A percentile compares a stretch with the other conserved stretches of the same genome.
Evolutionary conservation across 2,329 filamentous ascomycete species (phyloP).

Genomic region (Botryosphaeria agaves): DNA sequence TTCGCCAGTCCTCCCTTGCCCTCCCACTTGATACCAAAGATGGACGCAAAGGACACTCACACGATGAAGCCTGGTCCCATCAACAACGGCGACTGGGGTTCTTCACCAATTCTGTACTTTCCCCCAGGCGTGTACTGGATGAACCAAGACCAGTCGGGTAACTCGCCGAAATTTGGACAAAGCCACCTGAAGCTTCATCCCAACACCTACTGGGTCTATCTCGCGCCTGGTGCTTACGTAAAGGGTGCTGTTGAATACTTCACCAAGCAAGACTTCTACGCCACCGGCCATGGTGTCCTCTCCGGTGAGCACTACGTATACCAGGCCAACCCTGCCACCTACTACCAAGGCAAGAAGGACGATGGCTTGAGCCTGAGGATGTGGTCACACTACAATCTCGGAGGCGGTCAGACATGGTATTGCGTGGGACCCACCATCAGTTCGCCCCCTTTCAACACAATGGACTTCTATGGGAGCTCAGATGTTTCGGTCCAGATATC

Average conservation of each 20-base stretch:
- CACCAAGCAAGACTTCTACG: constrained; percentile 10
- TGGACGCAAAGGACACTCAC: constrained; percentile 5
- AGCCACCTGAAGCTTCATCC: constrained; percentile 9
- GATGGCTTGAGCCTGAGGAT: constrained; percentile 15
- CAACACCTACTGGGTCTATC: constrained; percentile 12
- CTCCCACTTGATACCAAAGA: constrained; percentile 6
- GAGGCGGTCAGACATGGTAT: constrained; percentile 10
- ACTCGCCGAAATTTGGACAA: constrained; percentile 1
- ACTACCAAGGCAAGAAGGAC: constrained; percentile 13
- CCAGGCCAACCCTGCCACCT: constrained; percentile 15
- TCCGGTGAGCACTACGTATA: constrained; percentile 22
- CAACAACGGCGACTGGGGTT: constrained; percentile 5
- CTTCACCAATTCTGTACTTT: constrained; percentile 8
- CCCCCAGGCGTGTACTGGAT: constrained; percentile 10
- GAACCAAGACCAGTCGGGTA: not conserved
- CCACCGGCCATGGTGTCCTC: constrained; percentile 18
- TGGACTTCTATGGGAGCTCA: constrained; percentile 12
- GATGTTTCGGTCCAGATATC: constrained; percentile 10
- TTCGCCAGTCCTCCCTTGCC: constrained; percentile 14
- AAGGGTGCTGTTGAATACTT: constrained; percentile 20
- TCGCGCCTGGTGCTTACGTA: constrained; percentile 18
- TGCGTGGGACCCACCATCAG: constrained; percentile 14
- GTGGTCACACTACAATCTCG: constrained; percentile 11
- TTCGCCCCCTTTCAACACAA: constrained; percentile 19
- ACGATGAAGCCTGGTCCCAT: constrained; percentile 10